Base-by-base conservation (phyloP, 2,329 filamentous ascomycete genomes). In the Trichocomaceae sp. region DNA sequence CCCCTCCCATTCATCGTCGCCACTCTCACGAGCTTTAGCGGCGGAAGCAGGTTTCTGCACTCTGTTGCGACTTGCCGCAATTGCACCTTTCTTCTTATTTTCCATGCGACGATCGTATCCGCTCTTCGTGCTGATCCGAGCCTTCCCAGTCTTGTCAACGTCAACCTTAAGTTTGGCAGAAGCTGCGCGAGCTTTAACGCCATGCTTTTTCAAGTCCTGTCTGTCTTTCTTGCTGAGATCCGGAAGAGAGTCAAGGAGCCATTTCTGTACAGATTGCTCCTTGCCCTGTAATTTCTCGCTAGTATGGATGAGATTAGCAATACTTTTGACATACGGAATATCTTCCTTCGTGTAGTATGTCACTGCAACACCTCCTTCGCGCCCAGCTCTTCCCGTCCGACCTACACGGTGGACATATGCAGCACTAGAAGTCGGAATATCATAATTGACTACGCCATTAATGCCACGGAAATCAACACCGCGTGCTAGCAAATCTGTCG, bases 331-430 rank as follows among this genome's bases (percentile, higher is more conserved):
- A 60, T 85, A 90, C 0, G 88, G 87, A 3, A 97, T 86, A 66
- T 99, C 93, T 58, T 96, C 93, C 69, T 93, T 90, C 0, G 92
- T 97, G 72, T 96, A 99, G 57, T 96, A 86, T 0, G 93, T 99
- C 1, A 99, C 86, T 0, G 90, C 91, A 3, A 96, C 82, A 47
- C 93, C 93, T 19, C 91, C 91, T 64, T 88, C 83, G 22, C 91
- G 82, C 0, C 93, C 93, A 0, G 91, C 93, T 20, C 93, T 82
- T 0, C 92, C 93, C 0, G 93, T 97, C 47, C 93, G 83, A 0
- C 93, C 93, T 0, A 93, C 90, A 10, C 93, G 88, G 72, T 99
- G 93, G 6, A 99, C 87, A 67, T 99, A 99, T 1, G 84, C 84
- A 0, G 91, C 92, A 5, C 87, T 87, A 0, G 88, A 91, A n/a